A percentile compares a stretch with the other conserved stretches of the same genome.
These are phyloP conservation scores for Eucalyptus grandis DNA, from an alignment of 345 rosid genomes.

Conservation along the genomic window DNA sequence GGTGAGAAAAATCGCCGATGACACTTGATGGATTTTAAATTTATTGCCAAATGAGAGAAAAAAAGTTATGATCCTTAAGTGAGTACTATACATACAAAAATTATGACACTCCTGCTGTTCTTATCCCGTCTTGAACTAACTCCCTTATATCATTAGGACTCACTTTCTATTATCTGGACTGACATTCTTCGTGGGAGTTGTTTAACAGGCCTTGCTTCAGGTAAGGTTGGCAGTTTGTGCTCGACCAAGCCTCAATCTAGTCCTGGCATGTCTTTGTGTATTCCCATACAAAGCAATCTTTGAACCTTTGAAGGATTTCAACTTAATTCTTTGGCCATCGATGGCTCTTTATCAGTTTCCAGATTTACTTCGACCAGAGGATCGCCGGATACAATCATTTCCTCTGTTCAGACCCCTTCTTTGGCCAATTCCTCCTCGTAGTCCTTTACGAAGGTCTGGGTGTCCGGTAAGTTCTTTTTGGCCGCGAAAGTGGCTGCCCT, in stretches of 20 bases:
- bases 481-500: neutral
- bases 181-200: neutral
- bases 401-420: neutral
- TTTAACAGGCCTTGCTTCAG: neutral
- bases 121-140: neutral
- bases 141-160: neutral
- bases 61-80: no score
- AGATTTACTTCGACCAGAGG: neutral
- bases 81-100: rapidly evolving
- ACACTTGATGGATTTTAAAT: no score
- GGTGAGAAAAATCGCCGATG: rapidly evolving
- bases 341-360: neutral
- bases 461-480: neutral
- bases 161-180: neutral
- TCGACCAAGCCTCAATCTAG: neutral
- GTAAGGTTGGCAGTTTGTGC: neutral
- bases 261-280: neutral
- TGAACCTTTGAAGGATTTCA: neutral
- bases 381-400: neutral
- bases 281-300: neutral
- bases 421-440: neutral
- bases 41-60: neutral
- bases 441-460: neutral
- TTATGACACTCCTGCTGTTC: no score
- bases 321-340: neutral